A percentile compares a stretch with the other conserved stretches of the same genome.
phyloP scores from a whole-genome alignment of 2,329 filamentous ascomycete species.

The Monilinia aucupariae region DNA sequence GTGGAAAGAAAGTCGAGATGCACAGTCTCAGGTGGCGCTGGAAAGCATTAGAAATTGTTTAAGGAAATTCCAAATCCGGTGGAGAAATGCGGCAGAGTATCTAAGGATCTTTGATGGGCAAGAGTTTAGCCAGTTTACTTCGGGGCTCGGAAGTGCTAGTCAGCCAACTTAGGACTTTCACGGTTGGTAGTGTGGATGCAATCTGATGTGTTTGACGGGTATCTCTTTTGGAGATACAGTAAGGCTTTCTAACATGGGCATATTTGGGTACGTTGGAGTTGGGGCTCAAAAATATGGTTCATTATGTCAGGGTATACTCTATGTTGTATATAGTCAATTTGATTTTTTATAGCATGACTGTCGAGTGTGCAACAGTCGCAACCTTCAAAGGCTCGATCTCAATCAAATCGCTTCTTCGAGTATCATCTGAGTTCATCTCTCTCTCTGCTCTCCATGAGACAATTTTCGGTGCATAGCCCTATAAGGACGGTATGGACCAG shows the following conservation, averaged over 20 bases:
- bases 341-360: background rate
- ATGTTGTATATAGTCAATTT: background rate
- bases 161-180: background rate
- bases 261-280: background rate
- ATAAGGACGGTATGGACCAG: background rate
- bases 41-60: constrained; percentile 34
- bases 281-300: background rate
- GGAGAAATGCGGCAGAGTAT: constrained; percentile 38
- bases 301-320: background rate
- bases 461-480: background rate
- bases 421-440: background rate
- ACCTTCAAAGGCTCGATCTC: background rate
- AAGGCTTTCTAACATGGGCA: background rate
- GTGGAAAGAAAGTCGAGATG: constrained; percentile 37
- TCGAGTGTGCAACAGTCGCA: background rate
- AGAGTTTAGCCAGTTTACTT: constrained; percentile 36
- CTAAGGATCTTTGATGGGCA: constrained; percentile 36
- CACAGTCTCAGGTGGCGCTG: constrained; percentile 31
- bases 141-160: constrained; percentile 25
- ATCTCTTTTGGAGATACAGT: background rate
- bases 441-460: background rate
- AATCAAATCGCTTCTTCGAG: background rate
- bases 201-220: background rate
- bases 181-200: background rate
- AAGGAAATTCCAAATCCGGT: constrained; percentile 33